phyloP scores from a whole-genome alignment of 2,329 filamentous ascomycete genomes.

The Phialocephala sp. region DNA sequence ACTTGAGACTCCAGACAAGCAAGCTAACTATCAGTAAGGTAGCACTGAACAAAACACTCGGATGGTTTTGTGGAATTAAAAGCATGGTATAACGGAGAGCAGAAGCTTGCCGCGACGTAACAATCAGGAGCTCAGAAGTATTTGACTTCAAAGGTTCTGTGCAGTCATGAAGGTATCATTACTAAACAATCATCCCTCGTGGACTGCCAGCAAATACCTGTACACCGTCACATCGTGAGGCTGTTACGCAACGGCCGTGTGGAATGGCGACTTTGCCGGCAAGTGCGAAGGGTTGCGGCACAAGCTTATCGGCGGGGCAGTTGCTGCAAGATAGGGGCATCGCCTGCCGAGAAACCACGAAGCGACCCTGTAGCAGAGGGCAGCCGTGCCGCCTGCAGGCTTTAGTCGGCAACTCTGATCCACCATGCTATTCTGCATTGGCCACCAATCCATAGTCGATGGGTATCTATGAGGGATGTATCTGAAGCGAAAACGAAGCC shows the following conservation, averaged over 20 bases:
- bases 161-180: conserved; percentile 1
- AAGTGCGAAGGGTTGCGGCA: background rate
- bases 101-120: background rate
- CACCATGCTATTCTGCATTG: background rate
- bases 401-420: conserved; percentile 3
- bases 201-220: background rate
- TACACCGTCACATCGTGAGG: conserved; percentile 3
- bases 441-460: background rate
- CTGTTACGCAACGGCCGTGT: background rate
- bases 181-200: conserved; percentile 3
- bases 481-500: background rate
- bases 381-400: background rate
- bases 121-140: background rate
- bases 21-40: conserved; percentile 9
- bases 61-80: conserved; percentile 4
- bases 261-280: conserved; percentile 2
- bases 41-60: background rate
- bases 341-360: background rate
- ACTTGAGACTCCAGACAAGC: conserved; percentile 3
- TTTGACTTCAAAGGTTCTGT: background rate
- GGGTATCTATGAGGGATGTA: background rate
- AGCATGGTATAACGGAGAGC: background rate
- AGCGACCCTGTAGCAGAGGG: background rate
- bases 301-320: conserved; percentile 3
- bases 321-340: background rate